Evolutionary conservation across 1,284 basidiomycete species (phyloP), one percentile per base, ranked within the genome.

Genomic region (Malassezia sympodialis): DNA sequence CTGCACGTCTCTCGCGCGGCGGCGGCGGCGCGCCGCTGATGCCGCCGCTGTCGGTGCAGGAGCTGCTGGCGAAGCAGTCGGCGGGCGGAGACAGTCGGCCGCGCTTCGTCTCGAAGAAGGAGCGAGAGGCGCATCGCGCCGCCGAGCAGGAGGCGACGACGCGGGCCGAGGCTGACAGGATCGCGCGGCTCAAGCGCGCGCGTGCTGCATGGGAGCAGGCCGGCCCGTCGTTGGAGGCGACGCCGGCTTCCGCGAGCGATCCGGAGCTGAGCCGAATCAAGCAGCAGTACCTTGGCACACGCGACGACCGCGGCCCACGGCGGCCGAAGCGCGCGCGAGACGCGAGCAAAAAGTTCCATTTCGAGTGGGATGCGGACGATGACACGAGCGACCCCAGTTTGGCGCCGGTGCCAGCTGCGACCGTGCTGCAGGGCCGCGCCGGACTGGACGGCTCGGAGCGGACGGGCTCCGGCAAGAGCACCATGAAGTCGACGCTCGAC

Each of bases 251-350:
- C 4, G 23, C 31, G 7, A 14, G 34, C 19, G 46, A 34, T 3
- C 46, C n/a, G 5, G 31, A 31, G 21, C 30, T 27, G 34, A n/a
- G 30, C 21, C 42, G 42, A 11, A 67, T 72, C 42, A 59, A 62
- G 27, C 53, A 65, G 34, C 56, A 66, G 15, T 71, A 71, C 52
- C 61, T 72, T 21, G 69, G 70, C 10, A 53, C 63, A 27, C 54
- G 54, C 43, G 61, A 67, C 27, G 90, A 64, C 30, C 59, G 57
- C n/a, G 59, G 90, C 80, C 91, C 91, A 77, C 85, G 90, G 65
- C 83, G 89, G 53, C 93, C 90, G 77, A 87, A 87, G 81, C 87
- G 86, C 66, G 89, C 91, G 73, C 57, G 31, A n/a, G 55, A 57
- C 17, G 31, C 27, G 11, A 19, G 60, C 56, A 86, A 90, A 75